Percentiles rank a stretch among this genome's conserved stretches.
Conservation (phyloP, 2,329 filamentous ascomycete species). For the Sphaerulina populicola region DNA sequence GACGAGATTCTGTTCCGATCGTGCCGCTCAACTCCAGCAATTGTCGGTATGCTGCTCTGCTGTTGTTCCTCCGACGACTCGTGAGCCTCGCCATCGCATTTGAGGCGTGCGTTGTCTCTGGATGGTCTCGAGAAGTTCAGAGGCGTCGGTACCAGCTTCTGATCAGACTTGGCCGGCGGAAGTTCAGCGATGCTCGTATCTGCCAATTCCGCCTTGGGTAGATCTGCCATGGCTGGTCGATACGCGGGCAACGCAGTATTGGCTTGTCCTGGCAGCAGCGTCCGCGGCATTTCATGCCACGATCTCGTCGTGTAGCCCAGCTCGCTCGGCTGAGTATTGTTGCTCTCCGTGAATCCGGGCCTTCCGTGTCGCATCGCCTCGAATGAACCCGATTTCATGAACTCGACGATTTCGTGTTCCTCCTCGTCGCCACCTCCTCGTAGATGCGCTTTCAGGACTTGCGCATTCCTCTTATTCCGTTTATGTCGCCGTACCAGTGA, state of each 20-base stretch:
- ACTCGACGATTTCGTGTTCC: slow-evolving; percentile 4
- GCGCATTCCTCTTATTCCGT: not conserved
- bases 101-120: not conserved
- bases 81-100: not conserved
- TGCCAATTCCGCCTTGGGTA: slow-evolving; percentile 1
- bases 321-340: not conserved
- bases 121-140: slow-evolving; percentile 1
- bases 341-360: not conserved
- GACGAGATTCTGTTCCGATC: slow-evolving; percentile 5
- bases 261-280: slow-evolving; percentile 2
- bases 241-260: slow-evolving; percentile 3
- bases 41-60: not conserved
- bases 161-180: slow-evolving; percentile 1
- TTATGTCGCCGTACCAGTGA: not conserved
- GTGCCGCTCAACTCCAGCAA: not conserved
- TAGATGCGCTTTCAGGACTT: not conserved
- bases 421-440: not conserved
- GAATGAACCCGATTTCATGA: slow-evolving; percentile 7
- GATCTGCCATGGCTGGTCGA: not conserved
- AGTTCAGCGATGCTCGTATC: slow-evolving; percentile 1
- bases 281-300: not conserved
- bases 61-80: not conserved
- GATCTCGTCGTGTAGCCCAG: slow-evolving; percentile 6
- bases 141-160: not conserved
- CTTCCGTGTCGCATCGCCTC: not conserved